Conservation (phyloP, 1,139 yeast genomes). For the Diutina pseudorugosa region DNA sequence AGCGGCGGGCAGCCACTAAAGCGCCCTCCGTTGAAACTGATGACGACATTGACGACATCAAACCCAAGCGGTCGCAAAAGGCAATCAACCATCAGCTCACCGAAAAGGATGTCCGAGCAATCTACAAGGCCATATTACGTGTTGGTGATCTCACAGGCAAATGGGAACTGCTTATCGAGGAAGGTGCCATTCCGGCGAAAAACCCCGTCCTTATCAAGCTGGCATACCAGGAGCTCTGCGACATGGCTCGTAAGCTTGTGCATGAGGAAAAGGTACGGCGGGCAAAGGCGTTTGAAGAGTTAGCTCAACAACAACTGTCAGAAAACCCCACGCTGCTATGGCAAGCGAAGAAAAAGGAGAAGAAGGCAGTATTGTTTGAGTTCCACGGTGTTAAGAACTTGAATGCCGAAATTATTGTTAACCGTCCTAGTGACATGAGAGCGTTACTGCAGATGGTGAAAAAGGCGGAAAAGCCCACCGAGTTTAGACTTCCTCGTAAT, state of each 20-base stretch:
- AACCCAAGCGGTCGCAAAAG: background rate
- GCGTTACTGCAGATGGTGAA: conserved; percentile 19
- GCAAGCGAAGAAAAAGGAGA: conserved; percentile 60
- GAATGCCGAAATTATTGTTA: conserved; percentile 79
- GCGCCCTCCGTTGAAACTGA: conserved; percentile 9
- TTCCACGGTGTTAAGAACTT: conserved; percentile 79
- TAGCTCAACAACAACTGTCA: conserved; percentile 48
- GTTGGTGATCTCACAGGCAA: conserved; percentile 72
- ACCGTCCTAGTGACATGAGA: conserved; percentile 75
- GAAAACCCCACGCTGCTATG: conserved; percentile 28
- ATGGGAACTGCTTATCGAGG: conserved; percentile 83
- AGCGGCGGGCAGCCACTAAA: conserved; percentile 60
- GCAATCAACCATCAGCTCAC: conserved; percentile 41
- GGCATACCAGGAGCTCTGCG: conserved; percentile 61
- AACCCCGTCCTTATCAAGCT: conserved; percentile 73
- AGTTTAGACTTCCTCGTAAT: conserved; percentile 42
- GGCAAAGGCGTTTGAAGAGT: conserved; percentile 37
- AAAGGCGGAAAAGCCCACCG: conserved; percentile 38
- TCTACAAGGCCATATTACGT: conserved; percentile 72
- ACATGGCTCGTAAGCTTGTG: conserved; percentile 49
- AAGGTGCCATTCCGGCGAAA: conserved; percentile 79
- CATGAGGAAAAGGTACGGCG: conserved; percentile 59
- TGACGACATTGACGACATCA: conserved; percentile 10
- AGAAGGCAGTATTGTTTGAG: conserved; percentile 79
- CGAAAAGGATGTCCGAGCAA: conserved; percentile 79